These are phyloP conservation scores for Exserohilum turcica DNA, from an alignment of 2,329 filamentous ascomycete genomes.

Conservation along the genomic window DNA sequence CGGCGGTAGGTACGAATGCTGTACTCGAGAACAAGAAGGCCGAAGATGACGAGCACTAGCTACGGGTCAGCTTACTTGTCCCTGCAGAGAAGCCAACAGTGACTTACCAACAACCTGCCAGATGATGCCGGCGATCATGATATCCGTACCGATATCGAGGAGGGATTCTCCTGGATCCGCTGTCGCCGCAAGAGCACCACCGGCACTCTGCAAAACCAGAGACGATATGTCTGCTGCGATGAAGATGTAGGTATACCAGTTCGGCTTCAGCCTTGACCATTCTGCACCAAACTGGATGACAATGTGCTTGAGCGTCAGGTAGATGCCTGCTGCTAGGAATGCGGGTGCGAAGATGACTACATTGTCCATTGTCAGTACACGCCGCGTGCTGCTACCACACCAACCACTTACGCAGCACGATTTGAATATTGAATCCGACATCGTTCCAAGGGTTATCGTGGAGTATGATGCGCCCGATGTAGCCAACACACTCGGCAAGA, in stretches of 20 bases:
- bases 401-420: slow-evolving; percentile 48
- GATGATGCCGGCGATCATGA: slow-evolving; percentile 62
- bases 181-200: slow-evolving; percentile 61
- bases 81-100: slow-evolving; percentile 28
- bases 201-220: slow-evolving; percentile 61
- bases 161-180: slow-evolving; percentile 47
- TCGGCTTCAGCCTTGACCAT: slow-evolving; percentile 31
- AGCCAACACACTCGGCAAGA: slow-evolving; percentile 59
- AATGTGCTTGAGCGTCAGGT: slow-evolving; percentile 61
- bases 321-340: slow-evolving; percentile 61
- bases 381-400: not conserved
- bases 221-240: slow-evolving; percentile 61
- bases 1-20: slow-evolving; percentile 26
- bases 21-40: slow-evolving; percentile 47
- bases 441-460: slow-evolving; percentile 58
- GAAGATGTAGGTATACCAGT: slow-evolving; percentile 62
- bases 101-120: slow-evolving; percentile 58
- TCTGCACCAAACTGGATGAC: slow-evolving; percentile 57
- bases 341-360: slow-evolving; percentile 61
- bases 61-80: slow-evolving; percentile 19
- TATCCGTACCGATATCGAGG: slow-evolving; percentile 54
- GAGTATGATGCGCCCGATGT: slow-evolving; percentile 60
- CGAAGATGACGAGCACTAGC: slow-evolving; percentile 52
- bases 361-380: not conserved
- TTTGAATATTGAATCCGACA: slow-evolving; percentile 56